Base-by-base conservation (phyloP, 257 asterid species). In the Linderniella brevidens region DNA sequence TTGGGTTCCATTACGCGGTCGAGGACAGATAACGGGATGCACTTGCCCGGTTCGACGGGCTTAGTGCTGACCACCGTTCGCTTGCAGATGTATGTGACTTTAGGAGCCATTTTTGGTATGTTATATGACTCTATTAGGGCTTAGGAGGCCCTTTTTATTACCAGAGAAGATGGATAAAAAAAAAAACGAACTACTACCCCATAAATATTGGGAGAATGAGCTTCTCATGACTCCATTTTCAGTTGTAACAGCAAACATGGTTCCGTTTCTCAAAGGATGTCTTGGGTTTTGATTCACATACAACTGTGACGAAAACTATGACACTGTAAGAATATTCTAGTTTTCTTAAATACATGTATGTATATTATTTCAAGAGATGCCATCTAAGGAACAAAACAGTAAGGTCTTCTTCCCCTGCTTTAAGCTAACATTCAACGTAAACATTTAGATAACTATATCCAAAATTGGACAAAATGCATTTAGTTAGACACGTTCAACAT, bases 1-100 rank as follows among this genome's bases (percentile, higher is more conserved):
- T 55, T 63, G 18, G 19, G 63, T 53, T 76, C 79, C 86, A 76
- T 75, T 19, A 59, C 14, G 0, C 64, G 75, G 36, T 76, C 92
- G 11, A 79, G 77, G 52, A 59, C 70, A 9, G 92, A 76, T 19
- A 73, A 58, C 43, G 70, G 51, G 59, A 35, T 46, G 53, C 59
- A 59, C 44, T 61, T 68, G 9, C 82, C 62, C 4, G 67, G 78
- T 8, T 68, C 64, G 36, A 72, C 74, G 0, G 79, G 65, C 25
- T 59, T 73, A 4, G 69, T 68, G 72, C 82, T 68, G 61, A 61
- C 39, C 37, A 60, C 69, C 0, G 84, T 75, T 63, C 76, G 59
- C 58, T 72, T 78, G 54, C 84, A 63, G 65, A 72, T 47, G 18
- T 58, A 44, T 17, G 68, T 57, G 35, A 78, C 64, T 62, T 75